Conservation (phyloP, 805 yeast species). For the Kregervanrija fluxuum region DNA sequence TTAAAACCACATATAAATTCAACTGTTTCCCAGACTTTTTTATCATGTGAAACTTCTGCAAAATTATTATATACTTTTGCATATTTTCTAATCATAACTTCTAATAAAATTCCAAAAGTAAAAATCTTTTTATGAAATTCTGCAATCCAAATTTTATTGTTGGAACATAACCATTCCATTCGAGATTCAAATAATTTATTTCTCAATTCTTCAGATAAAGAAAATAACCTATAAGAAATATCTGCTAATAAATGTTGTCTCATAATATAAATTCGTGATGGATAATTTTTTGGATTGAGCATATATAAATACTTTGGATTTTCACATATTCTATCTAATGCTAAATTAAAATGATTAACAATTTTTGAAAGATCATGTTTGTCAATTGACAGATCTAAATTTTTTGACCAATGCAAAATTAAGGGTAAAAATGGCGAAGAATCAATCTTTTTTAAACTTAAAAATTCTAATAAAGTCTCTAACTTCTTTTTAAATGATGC, state of each 20-base stretch:
- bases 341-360: constrained; percentile 2
- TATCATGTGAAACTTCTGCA: no score
- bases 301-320: constrained; percentile 5
- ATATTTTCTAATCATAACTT: constrained; percentile 8
- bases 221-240: constrained; percentile 5
- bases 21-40: no score
- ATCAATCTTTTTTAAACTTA: no score
- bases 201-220: background rate
- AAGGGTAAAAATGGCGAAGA: no score
- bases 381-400: no score
- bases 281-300: constrained; percentile 9
- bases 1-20: no score
- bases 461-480: no score
- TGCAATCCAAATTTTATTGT: constrained; percentile 7
- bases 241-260: constrained; percentile 4
- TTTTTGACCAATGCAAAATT: no score
- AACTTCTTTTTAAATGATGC: no score
- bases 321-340: constrained; percentile 7
- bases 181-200: constrained; percentile 1
- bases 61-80: no score
- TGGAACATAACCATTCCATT: constrained; percentile 3
- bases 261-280: constrained; percentile 8
- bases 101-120: constrained; percentile 9
- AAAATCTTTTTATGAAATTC: constrained; percentile 6
- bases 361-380: no score